phyloP scores from a whole-genome alignment of 2,329 filamentous ascomycete species.

The Hymenoscyphus fraxineus region DNA sequence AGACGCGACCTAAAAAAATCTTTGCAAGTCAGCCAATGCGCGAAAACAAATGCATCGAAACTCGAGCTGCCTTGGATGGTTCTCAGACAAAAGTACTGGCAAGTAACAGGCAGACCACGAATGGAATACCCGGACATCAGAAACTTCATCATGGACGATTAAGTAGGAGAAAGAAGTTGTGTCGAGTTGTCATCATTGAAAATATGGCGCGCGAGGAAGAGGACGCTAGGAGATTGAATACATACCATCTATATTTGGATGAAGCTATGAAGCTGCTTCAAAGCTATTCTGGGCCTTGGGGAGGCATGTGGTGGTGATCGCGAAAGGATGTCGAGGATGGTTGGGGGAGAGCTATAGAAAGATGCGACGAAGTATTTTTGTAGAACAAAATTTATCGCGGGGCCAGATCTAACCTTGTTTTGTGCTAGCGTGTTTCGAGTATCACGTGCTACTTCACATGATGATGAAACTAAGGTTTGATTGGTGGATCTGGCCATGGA shows the following conservation, averaged over 20 bases:
- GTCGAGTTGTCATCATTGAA: slow-evolving; percentile 63
- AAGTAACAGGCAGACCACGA: slow-evolving; percentile 72
- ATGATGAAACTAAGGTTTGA: not conserved
- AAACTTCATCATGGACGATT: slow-evolving; percentile 83
- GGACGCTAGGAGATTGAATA: slow-evolving; percentile 10
- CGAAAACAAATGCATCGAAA: slow-evolving; percentile 22
- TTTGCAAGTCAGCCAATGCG: slow-evolving; percentile 23
- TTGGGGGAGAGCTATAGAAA: not conserved
- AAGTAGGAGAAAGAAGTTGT: slow-evolving; percentile 82
- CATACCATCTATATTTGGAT: slow-evolving; percentile 16
- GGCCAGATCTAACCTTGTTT: not conserved
- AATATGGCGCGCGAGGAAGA: slow-evolving; percentile 2
- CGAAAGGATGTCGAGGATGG: slow-evolving; percentile 1
- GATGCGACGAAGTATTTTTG: slow-evolving; percentile 1
- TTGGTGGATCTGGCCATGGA: not conserved
- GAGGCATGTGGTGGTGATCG: slow-evolving; percentile 1
- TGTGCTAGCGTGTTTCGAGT: not conserved
- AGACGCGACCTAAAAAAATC: slow-evolving; percentile 19
- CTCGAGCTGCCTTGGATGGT: slow-evolving; percentile 11
- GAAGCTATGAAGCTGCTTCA: slow-evolving; percentile 10
- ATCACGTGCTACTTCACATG: not conserved
- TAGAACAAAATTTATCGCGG: slow-evolving; percentile 1
- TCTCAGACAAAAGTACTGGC: slow-evolving; percentile 85
- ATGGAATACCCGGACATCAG: slow-evolving; percentile 60
- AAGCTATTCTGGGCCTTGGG: not conserved